phyloP scores from a whole-genome alignment of 805 yeast species.

The Cyberlindnera subsufficiens region DNA sequence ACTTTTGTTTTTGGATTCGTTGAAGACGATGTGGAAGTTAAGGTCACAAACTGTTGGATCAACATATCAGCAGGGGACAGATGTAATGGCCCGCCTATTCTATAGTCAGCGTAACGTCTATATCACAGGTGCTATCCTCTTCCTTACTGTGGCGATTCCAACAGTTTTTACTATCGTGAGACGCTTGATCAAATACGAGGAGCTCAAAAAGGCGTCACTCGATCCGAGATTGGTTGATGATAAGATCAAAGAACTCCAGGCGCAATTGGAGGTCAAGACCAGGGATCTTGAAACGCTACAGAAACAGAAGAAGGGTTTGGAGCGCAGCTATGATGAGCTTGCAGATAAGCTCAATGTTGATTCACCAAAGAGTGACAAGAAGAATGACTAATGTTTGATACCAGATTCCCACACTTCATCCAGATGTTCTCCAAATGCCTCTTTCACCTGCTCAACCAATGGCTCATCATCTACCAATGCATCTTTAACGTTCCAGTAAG shows the following conservation, averaged over 20 bases:
- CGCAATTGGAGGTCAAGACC: constrained; percentile 33
- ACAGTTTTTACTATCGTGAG: constrained; percentile 47
- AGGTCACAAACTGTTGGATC: constrained; percentile 14
- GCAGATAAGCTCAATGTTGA: constrained; percentile 21
- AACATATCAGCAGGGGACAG: constrained; percentile 32
- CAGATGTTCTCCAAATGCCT: constrained; percentile 45
- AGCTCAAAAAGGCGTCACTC: constrained; percentile 18
- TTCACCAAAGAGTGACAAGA: constrained; percentile 15
- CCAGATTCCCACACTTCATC: constrained; percentile 66
- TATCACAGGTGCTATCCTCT: constrained; percentile 57
- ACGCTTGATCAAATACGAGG: constrained; percentile 45
- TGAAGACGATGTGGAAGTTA: constrained; percentile 35
- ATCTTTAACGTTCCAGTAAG: constrained; percentile 43
- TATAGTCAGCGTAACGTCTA: constrained; percentile 60
- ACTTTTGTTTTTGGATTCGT: constrained; percentile 49
- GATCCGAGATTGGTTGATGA: constrained; percentile 12
- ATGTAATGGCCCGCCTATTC: constrained; percentile 52
- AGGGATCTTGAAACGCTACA: constrained; percentile 40
- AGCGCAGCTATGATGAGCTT: constrained; percentile 40
- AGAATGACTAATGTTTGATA: constrained; percentile 26
- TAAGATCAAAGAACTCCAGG: constrained; percentile 27
- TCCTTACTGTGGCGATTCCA: constrained; percentile 46
- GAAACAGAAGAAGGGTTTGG: constrained; percentile 47
- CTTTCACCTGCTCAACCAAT: constrained; percentile 36
- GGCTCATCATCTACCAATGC: constrained; percentile 24